Evolutionary conservation across 2,329 filamentous ascomycete genomes (phyloP).

Genomic region (Talaromyces piceae): DNA sequence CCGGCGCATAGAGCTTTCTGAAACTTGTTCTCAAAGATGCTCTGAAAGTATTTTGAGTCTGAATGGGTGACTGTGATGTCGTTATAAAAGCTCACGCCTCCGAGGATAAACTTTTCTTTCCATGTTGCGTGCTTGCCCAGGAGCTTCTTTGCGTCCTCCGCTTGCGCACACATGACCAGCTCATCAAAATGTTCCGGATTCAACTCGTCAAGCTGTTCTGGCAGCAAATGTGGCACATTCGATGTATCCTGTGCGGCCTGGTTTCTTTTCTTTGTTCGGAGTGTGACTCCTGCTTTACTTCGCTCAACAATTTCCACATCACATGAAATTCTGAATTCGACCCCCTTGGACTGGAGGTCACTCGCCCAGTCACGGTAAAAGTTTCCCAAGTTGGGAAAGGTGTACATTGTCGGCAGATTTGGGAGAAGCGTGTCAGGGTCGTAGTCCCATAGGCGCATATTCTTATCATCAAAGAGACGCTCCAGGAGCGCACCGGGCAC

Average conservation of each 20-base stretch:
- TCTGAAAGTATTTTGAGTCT: slow-evolving; percentile 51
- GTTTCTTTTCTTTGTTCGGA: background rate
- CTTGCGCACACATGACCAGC: slow-evolving; percentile 50
- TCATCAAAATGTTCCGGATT: slow-evolving; percentile 47
- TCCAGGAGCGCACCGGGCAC: slow-evolving; percentile 63
- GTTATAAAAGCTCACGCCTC: slow-evolving; percentile 59
- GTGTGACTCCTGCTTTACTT: background rate
- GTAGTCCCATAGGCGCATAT: slow-evolving; percentile 55
- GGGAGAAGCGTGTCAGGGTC: slow-evolving; percentile 48
- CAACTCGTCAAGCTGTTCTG: background rate
- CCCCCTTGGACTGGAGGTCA: slow-evolving; percentile 45
- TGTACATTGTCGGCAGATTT: slow-evolving; percentile 51
- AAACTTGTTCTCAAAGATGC: slow-evolving; percentile 51
- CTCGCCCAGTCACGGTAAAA: slow-evolving; percentile 53
- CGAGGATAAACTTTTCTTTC: slow-evolving; percentile 60
- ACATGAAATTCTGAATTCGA: slow-evolving; percentile 43
- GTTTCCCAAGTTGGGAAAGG: slow-evolving; percentile 51
- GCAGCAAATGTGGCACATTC: slow-evolving; percentile 4
- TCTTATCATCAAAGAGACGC: slow-evolving; percentile 51
- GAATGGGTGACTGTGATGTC: slow-evolving; percentile 56
- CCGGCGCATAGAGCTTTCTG: slow-evolving; percentile 44
- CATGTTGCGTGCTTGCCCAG: slow-evolving; percentile 47
- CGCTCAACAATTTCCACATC: slow-evolving; percentile 6
- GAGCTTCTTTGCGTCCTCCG: slow-evolving; percentile 49
- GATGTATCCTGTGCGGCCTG: background rate